Percentiles rank a stretch among this genome's conserved stretches.
Conservation (phyloP, 2,329 filamentous ascomycete species). For the Didymella glomerata region DNA sequence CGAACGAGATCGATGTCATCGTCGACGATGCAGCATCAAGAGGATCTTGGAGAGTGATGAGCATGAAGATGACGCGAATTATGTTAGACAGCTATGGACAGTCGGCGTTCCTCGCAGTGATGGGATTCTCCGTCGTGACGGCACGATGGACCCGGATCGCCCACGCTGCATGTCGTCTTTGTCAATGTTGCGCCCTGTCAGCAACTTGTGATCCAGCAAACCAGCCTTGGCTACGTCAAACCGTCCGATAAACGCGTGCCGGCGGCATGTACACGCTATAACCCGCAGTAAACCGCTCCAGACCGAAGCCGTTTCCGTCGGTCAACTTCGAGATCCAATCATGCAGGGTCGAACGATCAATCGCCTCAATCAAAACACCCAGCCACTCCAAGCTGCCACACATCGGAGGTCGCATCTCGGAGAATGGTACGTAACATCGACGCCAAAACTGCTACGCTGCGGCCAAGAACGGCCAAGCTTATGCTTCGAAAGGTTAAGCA, state of each 20-base stretch:
- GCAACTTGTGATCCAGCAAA: background rate
- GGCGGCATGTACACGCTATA: background rate
- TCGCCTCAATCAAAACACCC: slow-evolving; percentile 8
- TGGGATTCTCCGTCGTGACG: background rate
- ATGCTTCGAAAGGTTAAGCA: slow-evolving; percentile 17
- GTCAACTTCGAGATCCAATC: slow-evolving; percentile 18
- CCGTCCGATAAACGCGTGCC: slow-evolving; percentile 10
- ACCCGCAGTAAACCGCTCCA: slow-evolving; percentile 17
- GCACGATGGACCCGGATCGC: background rate
- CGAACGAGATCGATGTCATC: background rate
- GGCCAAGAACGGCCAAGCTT: slow-evolving; percentile 23
- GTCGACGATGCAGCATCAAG: background rate
- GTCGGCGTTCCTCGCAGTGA: background rate
- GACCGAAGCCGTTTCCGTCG: slow-evolving; percentile 18
- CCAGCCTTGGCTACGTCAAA: slow-evolving; percentile 14
- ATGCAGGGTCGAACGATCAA: slow-evolving; percentile 7
- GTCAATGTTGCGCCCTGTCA: slow-evolving; percentile 11
- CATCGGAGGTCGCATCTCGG: slow-evolving; percentile 19
- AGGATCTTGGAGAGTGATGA: background rate
- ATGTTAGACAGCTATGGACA: background rate
- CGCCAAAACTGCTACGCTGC: slow-evolving; percentile 9
- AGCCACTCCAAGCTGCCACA: slow-evolving; percentile 14
- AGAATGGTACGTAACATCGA: slow-evolving; percentile 22
- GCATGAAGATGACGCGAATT: background rate
- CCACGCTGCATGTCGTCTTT: background rate